Evolutionary conservation across 148 eudicot genomes (phyloP), one percentile per base, ranked within the genome.

Genomic region (Nyssa sinensis): DNA sequence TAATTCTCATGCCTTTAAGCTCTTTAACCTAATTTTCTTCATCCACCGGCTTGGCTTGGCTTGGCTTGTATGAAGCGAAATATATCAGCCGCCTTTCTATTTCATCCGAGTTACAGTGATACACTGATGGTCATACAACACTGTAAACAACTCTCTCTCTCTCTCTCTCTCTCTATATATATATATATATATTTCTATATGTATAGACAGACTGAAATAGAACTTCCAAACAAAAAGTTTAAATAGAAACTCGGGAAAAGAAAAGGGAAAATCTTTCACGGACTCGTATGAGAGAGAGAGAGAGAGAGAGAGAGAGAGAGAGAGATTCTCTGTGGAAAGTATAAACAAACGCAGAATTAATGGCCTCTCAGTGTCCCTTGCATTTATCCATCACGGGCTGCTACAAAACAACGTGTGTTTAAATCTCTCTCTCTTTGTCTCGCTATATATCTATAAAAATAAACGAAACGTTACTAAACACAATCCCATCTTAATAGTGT

Each of bases 381-480:
- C 67, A 29, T 19, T 72, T 27, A 72, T 64, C 75, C 23, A 57
- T 87, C 88, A 85, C 86, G 91, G 86, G 79, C 69, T 64, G 62
- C 83, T 83, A 74, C 58, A 83, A 79, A 76, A 79, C 89, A 86
- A 81, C 81, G 41, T 72, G 69, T 64, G 62, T 62, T 62, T 13
- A 2, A 67, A 25, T 74, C 61, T 25, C 62, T 61, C 32, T 28
- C 39, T 65, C 74, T 76, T n/a, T n/a, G n/a, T n/a, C n/a, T n/a
- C n/a, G n/a, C n/a, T n/a, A n/a, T n/a, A n/a, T n/a, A n/a, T 80
- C 75, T 81, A 78, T 78, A 77, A 69, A 84, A 37, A 66, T 25
- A 70, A 67, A 62, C 31, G 62, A 35, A 68, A 62, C 24, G 41
- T 29, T 58, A 64, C 61, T n/a, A 62, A 37, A 64, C 71, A 19